Evolutionary conservation across 345 rosid species (phyloP).

Genomic region (Heritiera fomes): DNA sequence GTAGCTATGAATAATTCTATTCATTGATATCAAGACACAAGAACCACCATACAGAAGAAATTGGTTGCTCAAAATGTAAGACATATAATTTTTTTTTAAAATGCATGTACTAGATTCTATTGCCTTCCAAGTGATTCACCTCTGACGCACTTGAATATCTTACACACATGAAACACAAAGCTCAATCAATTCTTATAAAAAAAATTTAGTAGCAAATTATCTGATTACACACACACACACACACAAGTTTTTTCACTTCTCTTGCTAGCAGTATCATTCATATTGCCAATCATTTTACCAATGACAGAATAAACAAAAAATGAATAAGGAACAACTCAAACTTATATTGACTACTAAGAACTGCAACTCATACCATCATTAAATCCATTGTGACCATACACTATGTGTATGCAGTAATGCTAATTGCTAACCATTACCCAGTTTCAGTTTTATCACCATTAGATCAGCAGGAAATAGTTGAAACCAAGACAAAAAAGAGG

Average conservation of each 20-base stretch:
- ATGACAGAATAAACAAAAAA: not conserved
- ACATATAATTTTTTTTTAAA: too few relatives aligned
- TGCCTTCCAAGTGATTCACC: not conserved
- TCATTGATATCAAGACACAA: not conserved
- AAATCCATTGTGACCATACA: conserved; percentile 10
- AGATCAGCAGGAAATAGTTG: not conserved
- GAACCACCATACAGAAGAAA: not conserved
- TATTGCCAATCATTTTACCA: conserved; percentile 2
- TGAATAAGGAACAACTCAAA: not conserved
- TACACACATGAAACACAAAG: not conserved
- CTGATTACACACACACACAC: too few relatives aligned
- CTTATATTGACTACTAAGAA: conserved; percentile 1
- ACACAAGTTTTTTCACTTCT: conserved; percentile 1
- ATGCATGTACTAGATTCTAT: not conserved
- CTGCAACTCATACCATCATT: not conserved
- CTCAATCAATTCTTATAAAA: too few relatives aligned
- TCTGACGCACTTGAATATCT: not conserved
- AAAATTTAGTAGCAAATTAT: too few relatives aligned
- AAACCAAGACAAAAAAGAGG: not conserved
- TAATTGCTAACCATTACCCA: not conserved
- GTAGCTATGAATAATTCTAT: not conserved
- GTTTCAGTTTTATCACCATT: not conserved
- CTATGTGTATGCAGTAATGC: conserved; percentile 1
- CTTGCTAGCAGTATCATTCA: conserved; percentile 3
- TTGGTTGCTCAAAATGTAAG: conserved; percentile 3